Base-by-base conservation (phyloP, 495 filamentous ascomycete species). In the Neurospora africana region DNA sequence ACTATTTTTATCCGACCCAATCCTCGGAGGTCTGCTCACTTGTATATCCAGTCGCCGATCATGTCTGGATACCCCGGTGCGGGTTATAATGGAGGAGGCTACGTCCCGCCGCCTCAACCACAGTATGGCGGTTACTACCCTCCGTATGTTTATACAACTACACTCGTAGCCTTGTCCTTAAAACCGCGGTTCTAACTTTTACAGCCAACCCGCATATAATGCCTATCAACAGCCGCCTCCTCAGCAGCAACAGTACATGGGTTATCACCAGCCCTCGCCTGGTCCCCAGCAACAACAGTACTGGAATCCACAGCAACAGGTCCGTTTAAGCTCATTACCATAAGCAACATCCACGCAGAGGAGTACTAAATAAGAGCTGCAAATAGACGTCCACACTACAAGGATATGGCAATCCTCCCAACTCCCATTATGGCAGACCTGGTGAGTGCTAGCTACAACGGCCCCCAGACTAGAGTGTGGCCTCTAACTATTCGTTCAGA, bases 31-130 rank as follows among this genome's bases (percentile, higher is more conserved):
- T 27, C 47, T 58, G 47, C 27, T 58, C 21, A 5, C 0, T 47
- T 58, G n/a, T 27, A 53, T 58, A 58, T 58, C 53, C 53, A 35
- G 53, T 33, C 53, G 27, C 23, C 53, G 27, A 75, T 75, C 74
- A 78, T 80, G 78, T 75, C 78, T 77, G 79, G 82, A 78, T 79
- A 82, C 76, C 82, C 82, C 68, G 80, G 80, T 71, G 78, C 81
- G 74, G 77, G 79, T 44, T 84, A 83, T 61, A 79, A 78, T 53
- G 75, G 35, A 68, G 77, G 82, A 68, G 82, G 81, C 76, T 83
- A 83, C 73, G 70, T 72, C 27, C 75, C 78, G 27, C 81, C 79
- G 72, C 79, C 80, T 69, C 82, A 81, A 69, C 81, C 80, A 69
- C 81, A 81, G 67, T 81, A 80, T 61, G 76, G 73, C 71, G 81